These are phyloP conservation scores for Closterium sp. DNA, from an alignment of 139 green algal species.

Conservation along the genomic window DNA sequence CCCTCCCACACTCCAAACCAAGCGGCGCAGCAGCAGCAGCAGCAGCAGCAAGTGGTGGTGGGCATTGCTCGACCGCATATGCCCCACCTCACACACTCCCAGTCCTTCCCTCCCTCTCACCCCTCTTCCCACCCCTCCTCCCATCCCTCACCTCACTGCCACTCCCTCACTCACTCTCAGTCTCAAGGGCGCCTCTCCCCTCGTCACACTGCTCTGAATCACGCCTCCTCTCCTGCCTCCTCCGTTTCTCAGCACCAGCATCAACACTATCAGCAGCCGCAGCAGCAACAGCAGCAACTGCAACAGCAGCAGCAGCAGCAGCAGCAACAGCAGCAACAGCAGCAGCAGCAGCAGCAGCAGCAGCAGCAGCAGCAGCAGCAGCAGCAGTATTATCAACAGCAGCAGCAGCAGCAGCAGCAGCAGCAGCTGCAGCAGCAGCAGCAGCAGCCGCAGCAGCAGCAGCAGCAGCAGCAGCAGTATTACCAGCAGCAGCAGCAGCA, in stretches of 20 bases:
- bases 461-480: too few species aligned
- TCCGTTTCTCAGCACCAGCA: background rate
- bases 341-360: too few species aligned
- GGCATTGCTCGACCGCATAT: background rate
- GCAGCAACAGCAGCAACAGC: too few species aligned
- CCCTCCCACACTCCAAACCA: background rate
- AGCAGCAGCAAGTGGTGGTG: background rate
- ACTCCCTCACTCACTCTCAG: background rate
- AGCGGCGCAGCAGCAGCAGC: too few species aligned
- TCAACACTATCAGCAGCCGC: background rate
- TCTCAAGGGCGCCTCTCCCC: background rate
- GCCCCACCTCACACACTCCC: background rate
- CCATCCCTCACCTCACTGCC: background rate
- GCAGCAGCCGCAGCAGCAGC: too few species aligned
- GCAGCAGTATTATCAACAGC: too few species aligned
- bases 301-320: too few species aligned
- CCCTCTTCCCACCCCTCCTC: background rate
- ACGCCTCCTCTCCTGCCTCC: background rate
- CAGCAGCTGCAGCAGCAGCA: too few species aligned
- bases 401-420: too few species aligned
- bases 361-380: too few species aligned
- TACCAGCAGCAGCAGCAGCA: too few species aligned
- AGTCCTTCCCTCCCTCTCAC: background rate
- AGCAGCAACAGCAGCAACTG: background rate
- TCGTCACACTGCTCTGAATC: background rate